phyloP scores from a whole-genome alignment of 192 early-diverging fungal genomes.

The Umbelopsis sp. region DNA sequence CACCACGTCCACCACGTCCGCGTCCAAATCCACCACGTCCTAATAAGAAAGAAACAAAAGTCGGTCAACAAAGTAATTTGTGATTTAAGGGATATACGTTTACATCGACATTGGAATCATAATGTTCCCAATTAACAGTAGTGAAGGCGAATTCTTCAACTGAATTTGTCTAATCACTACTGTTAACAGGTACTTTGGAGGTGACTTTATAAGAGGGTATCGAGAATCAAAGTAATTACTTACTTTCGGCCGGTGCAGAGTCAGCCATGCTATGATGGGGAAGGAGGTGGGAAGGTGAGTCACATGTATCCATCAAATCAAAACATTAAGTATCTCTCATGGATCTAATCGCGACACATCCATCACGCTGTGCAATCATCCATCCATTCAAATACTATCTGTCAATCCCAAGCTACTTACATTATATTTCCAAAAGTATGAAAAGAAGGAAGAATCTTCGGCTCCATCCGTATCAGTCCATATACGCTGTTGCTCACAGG shows the following conservation, averaged over 20 bases:
- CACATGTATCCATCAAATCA: not conserved
- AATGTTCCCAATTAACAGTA: conserved; percentile 40
- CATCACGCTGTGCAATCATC: not conserved
- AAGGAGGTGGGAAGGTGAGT: not conserved
- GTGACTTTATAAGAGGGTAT: not conserved
- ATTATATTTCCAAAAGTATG: conserved; percentile 21
- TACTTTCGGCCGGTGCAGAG: conserved; percentile 77
- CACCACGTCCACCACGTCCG: conserved; percentile 74
- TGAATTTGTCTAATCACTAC: not conserved
- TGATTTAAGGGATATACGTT: no score
- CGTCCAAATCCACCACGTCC: conserved; percentile 84
- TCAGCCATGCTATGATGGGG: conserved; percentile 68
- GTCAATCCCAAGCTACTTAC: not conserved
- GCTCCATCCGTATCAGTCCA: not conserved
- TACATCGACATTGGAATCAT: not conserved
- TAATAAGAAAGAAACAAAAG: conserved; percentile 21
- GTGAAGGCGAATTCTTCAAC: conserved; percentile 13
- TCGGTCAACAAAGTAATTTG: not conserved
- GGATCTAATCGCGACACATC: not conserved
- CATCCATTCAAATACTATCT: not conserved
- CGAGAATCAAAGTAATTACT: conserved; percentile 38
- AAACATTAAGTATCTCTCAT: not conserved
- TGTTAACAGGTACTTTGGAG: not conserved
- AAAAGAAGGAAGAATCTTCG: conserved; percentile 15
- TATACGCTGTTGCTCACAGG: not conserved